phyloP scores from a whole-genome alignment of 345 rosid species.

The Eucalyptus curtisii region DNA sequence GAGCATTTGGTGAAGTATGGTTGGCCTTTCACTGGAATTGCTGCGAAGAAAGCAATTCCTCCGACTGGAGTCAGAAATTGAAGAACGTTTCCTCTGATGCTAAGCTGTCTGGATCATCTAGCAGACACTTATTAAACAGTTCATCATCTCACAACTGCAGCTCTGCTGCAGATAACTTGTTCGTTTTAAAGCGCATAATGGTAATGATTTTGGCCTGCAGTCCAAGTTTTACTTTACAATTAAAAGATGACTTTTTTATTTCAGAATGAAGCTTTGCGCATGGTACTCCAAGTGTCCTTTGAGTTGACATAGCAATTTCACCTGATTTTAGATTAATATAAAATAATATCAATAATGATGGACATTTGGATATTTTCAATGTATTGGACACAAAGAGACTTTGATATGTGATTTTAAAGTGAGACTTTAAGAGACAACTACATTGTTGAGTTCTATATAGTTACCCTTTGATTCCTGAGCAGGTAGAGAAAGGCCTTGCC shows the following conservation, averaged over 20 bases:
- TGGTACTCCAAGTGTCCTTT: background rate
- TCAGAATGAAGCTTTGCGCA: background rate
- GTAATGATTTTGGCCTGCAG: constrained; percentile 16
- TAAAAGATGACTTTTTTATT: background rate
- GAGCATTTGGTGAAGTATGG: constrained; percentile 97
- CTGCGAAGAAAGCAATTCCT: constrained; percentile 28
- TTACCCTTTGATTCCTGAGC: constrained; percentile 2
- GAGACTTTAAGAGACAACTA: background rate
- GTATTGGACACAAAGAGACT: background rate
- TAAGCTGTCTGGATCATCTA: constrained; percentile 5
- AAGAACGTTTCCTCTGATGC: constrained; percentile 18
- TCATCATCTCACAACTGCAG: constrained; percentile 19
- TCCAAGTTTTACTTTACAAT: background rate
- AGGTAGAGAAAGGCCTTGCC: constrained; percentile 87
- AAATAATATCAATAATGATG: background rate
- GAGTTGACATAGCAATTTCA: background rate
- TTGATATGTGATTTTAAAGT: background rate
- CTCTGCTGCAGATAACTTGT: constrained; percentile 36
- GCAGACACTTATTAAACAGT: constrained; percentile 16
- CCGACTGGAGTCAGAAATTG: constrained; percentile 26
- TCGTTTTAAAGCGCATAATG: constrained; percentile 90
- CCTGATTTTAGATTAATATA: background rate
- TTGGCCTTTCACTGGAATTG: constrained; percentile 83
- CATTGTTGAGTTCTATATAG: background rate
- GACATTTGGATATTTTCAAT: background rate